phyloP scores from a whole-genome alignment of 164 flowering plant species.

The Paratinospora sagittata region DNA sequence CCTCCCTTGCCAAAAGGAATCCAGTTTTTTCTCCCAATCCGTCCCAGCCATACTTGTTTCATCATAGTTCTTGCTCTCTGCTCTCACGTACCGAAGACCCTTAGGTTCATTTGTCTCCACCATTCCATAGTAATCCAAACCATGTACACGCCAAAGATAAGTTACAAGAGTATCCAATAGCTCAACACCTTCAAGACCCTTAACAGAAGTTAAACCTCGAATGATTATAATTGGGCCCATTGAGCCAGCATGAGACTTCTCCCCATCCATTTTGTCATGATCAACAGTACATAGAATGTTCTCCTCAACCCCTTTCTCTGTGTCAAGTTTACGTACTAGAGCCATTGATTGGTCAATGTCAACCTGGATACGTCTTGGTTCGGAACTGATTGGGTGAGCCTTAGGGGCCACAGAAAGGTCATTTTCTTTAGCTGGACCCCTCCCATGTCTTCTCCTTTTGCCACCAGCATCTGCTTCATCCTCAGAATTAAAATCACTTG shows the following conservation, averaged over 20 bases:
- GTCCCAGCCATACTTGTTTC: constrained; percentile 34
- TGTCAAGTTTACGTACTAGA: constrained; percentile 78
- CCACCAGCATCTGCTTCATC: constrained; percentile 65
- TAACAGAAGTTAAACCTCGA: constrained; percentile 76
- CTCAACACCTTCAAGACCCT: constrained; percentile 93
- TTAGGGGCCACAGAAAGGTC: constrained; percentile 81
- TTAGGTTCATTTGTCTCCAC: constrained; percentile 74
- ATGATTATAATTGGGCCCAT: constrained; percentile 79
- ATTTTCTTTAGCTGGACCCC: constrained; percentile 55
- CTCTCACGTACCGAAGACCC: constrained; percentile 88
- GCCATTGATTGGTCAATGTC: constrained; percentile 82
- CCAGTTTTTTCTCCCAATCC: constrained; percentile 92
- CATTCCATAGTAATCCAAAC: constrained; percentile 93
- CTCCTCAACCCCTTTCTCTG: constrained; percentile 81
- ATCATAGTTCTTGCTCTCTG: constrained; percentile 58
- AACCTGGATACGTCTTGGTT: constrained; percentile 62
- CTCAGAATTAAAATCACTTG: constrained; percentile 75
- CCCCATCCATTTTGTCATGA: constrained; percentile 51
- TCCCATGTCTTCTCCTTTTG: constrained; percentile 70
- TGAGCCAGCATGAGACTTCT: constrained; percentile 69
- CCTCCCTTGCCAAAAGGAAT: constrained; percentile 79
- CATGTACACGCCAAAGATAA: constrained; percentile 95
- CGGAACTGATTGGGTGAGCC: constrained; percentile 80
- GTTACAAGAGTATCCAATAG: constrained; percentile 82
- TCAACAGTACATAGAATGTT: constrained; percentile 59